Base-by-base conservation (phyloP, 345 rosid species). In the Syzygium oleosum region DNA sequence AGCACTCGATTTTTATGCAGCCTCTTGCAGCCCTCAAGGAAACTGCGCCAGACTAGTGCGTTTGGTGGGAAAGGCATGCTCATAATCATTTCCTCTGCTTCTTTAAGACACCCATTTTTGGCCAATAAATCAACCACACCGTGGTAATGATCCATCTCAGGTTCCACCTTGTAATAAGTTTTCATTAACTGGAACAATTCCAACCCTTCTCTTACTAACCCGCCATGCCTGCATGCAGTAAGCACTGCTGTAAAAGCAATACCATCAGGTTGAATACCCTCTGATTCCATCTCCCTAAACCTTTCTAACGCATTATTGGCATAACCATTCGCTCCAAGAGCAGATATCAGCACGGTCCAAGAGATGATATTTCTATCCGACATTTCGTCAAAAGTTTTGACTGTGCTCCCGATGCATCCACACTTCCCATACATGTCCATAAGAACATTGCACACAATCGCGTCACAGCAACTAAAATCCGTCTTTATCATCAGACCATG, bases 351-450 rank as follows among this genome's bases (percentile, higher is more conserved):
- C 84, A 93, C 87, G 10, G 99, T 97, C 99, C 99, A 97, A 77
- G 99, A 93, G 88, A 97, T 90, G 87, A 93, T 84, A 84, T 94
- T 97, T 90, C 91, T 94, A 65, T 92, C 91, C 14, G 88, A 86
- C 91, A 93, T 89, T 85, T 87, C 87, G 54, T 92, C 89, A 54
- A 96, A 96, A 85, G 92, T 87, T 90, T 93, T 92, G 55, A 91
- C 59, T 29, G 93, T 91, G 88, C 94, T 93, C 85, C 61, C 58
- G 22, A 91, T 86, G 92, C 90, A 90, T 73, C 98, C 99, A 87
- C 98, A 96, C 91, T 96, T 96, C 89, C 99, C 98, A 89, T 97
- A 95, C 99, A 97, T 95, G 92, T 95, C 96, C 90, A 97, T 93
- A 88, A 97, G 89, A 34, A 94, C 84, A 89, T 97, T 96, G 91